Conservation (phyloP, 768 basidiomycete genomes). For the Tylopilus sp. region DNA sequence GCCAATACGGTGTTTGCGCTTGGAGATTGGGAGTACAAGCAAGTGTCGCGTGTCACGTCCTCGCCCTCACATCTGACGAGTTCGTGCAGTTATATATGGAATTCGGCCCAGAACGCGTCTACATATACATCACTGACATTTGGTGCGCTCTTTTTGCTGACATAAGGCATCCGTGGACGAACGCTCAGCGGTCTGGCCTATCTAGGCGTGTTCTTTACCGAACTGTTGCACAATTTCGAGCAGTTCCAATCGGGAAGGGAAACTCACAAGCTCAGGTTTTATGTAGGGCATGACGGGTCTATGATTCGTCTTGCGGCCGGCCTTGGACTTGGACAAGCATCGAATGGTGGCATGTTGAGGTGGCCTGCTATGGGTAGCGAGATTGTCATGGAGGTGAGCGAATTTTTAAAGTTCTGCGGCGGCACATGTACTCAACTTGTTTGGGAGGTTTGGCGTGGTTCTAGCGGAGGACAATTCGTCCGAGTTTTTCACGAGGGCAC, state of each 20-base stretch:
- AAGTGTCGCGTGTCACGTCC: conserved; percentile 7
- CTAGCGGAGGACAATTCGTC: conserved; percentile 29
- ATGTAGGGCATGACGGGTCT: conserved; percentile 48
- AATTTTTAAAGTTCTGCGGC: background rate
- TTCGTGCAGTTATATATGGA: conserved; percentile 45
- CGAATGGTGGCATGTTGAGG: conserved; percentile 28
- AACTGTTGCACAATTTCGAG: conserved; percentile 40
- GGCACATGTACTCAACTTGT: background rate
- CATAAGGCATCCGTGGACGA: background rate
- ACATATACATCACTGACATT: conserved; percentile 43
- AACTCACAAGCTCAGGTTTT: conserved; percentile 36
- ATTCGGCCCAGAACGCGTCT: conserved; percentile 41
- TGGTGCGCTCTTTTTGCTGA: conserved; percentile 28
- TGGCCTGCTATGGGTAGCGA: conserved; percentile 50
- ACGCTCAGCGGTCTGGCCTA: background rate
- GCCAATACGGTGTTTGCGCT: conserved; percentile 52
- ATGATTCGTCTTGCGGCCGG: conserved; percentile 40
- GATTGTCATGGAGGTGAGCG: conserved; percentile 42
- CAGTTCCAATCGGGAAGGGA: conserved; percentile 33
- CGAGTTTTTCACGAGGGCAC: conserved; percentile 45
- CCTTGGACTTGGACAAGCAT: conserved; percentile 36
- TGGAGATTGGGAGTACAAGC: conserved; percentile 62
- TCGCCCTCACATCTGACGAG: background rate
- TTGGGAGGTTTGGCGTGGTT: conserved; percentile 38
- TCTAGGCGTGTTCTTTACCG: conserved; percentile 44